These are phyloP conservation scores for Fraxinus ornus DNA, from an alignment of 305 asterid genomes.

Conservation along the genomic window DNA sequence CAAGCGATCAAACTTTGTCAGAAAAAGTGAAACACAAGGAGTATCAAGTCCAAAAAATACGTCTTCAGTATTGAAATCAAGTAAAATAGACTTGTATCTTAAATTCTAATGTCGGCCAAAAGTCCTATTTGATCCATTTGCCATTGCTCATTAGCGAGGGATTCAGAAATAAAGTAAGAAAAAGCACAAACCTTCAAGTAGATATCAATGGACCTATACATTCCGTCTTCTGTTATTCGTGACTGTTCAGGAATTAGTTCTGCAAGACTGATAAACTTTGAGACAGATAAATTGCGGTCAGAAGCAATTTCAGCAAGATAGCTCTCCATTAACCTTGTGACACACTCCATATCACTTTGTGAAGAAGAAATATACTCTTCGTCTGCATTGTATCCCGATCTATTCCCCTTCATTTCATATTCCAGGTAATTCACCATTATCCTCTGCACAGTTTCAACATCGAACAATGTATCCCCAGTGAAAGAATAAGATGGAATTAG, in stretches of 20 bases:
- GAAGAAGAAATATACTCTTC: constrained; percentile 42
- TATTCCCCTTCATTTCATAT: constrained; percentile 42
- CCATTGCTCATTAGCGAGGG: background rate
- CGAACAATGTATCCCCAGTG: constrained; percentile 69
- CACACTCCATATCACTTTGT: constrained; percentile 52
- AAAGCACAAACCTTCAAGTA: constrained; percentile 66
- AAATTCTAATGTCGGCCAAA: background rate
- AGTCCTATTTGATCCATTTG: background rate
- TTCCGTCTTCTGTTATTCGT: constrained; percentile 77
- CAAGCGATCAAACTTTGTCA: background rate
- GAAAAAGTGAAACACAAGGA: background rate
- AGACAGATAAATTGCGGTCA: constrained; percentile 60
- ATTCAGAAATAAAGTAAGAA: background rate
- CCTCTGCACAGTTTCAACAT: constrained; percentile 73
- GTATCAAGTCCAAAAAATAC: background rate
- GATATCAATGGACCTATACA: constrained; percentile 86
- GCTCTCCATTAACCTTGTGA: constrained; percentile 73
- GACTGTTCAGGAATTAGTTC: constrained; percentile 79
- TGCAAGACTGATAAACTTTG: constrained; percentile 59
- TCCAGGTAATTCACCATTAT: constrained; percentile 59
- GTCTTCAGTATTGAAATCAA: background rate
- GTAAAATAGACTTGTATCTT: background rate
- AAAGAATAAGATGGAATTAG: constrained; percentile 70
- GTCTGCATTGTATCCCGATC: constrained; percentile 26
- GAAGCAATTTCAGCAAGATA: constrained; percentile 82